These are phyloP conservation scores for Leccinum fallax DNA, from an alignment of 1,284 basidiomycete species.

Conservation along the genomic window DNA sequence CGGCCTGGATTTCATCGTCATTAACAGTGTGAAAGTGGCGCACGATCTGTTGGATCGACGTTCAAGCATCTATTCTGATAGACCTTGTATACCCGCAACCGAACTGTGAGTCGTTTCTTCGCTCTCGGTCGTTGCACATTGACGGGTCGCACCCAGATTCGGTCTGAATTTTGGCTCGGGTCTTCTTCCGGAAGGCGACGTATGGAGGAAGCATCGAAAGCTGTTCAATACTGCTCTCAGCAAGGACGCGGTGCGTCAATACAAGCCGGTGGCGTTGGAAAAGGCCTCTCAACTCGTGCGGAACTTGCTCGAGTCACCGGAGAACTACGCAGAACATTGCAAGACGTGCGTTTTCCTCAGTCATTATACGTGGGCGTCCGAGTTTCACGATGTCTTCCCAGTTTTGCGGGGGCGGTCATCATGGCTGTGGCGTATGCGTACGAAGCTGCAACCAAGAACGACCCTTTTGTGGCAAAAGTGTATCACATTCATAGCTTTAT, in stretches of 20 bases:
- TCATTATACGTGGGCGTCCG: not conserved
- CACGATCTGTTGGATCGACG: slow-evolving; percentile 45
- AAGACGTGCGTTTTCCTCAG: slow-evolving; percentile 21
- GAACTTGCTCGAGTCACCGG: slow-evolving; percentile 26
- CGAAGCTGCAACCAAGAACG: slow-evolving; percentile 22
- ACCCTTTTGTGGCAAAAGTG: slow-evolving; percentile 28
- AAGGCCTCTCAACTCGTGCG: slow-evolving; percentile 27
- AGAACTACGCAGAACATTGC: slow-evolving; percentile 17
- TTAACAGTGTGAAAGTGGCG: slow-evolving; percentile 41
- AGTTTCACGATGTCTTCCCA: slow-evolving; percentile 9
- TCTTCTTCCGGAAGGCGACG: slow-evolving; percentile 29
- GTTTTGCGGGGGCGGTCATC: slow-evolving; percentile 27
- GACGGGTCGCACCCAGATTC: slow-evolving; percentile 23
- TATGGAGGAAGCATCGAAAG: slow-evolving; percentile 30
- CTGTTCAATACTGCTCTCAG: slow-evolving; percentile 23
- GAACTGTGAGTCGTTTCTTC: slow-evolving; percentile 16
- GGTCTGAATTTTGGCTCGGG: slow-evolving; percentile 35
- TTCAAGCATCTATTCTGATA: slow-evolving; percentile 43
- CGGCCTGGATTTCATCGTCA: slow-evolving; percentile 41
- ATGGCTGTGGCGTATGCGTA: slow-evolving; percentile 33
- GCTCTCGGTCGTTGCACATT: not conserved
- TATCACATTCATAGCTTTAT: slow-evolving; percentile 18
- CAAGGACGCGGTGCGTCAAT: slow-evolving; percentile 17
- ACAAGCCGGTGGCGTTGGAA: slow-evolving; percentile 17
- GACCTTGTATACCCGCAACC: slow-evolving; percentile 34